These are phyloP conservation scores for Phyllachora maydis DNA, from an alignment of 2,329 filamentous ascomycete species.

Conservation along the genomic window DNA sequence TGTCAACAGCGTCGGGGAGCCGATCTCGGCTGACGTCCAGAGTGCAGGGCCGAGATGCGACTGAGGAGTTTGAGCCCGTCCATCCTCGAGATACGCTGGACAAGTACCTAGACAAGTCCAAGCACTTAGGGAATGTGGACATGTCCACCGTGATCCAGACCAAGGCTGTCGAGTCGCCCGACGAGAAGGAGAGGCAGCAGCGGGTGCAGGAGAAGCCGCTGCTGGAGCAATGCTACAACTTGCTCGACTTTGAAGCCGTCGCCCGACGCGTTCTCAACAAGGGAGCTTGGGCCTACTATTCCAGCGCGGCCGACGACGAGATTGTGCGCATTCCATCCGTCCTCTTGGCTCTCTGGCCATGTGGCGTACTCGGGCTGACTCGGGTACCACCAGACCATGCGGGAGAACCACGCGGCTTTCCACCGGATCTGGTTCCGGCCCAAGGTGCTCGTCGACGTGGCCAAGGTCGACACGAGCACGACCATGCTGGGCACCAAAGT, in stretches of 20 bases:
- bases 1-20: not conserved
- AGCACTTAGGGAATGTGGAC: constrained; percentile 78
- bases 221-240: constrained; percentile 76
- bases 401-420: constrained; percentile 89
- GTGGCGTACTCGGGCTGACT: not conserved
- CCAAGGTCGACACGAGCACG: constrained; percentile 67
- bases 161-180: constrained; percentile 41
- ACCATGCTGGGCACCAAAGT: constrained; percentile 84
- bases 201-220: constrained; percentile 57
- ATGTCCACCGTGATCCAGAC: constrained; percentile 57
- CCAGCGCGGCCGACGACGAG: constrained; percentile 76
- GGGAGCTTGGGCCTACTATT: constrained; percentile 95
- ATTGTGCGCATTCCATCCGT: constrained; percentile 33
- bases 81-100: constrained; percentile 72
- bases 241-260: constrained; percentile 91
- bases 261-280: constrained; percentile 86
- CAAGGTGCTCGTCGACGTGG: constrained; percentile 72
- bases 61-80: constrained; percentile 79
- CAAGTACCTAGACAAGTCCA: constrained; percentile 64
- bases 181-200: constrained; percentile 45
- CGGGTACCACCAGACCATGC: constrained; percentile 54
- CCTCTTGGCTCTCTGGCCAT: too few relatives aligned
- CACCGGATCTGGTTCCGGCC: constrained; percentile 97
- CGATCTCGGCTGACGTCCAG: not conserved
- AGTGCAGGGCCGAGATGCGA: constrained; percentile 67